Evolutionary conservation across 2,329 filamentous ascomycete genomes (phyloP), one percentile per base, ranked within the genome.

Genomic region (Chrysosporium keratinophilum): DNA sequence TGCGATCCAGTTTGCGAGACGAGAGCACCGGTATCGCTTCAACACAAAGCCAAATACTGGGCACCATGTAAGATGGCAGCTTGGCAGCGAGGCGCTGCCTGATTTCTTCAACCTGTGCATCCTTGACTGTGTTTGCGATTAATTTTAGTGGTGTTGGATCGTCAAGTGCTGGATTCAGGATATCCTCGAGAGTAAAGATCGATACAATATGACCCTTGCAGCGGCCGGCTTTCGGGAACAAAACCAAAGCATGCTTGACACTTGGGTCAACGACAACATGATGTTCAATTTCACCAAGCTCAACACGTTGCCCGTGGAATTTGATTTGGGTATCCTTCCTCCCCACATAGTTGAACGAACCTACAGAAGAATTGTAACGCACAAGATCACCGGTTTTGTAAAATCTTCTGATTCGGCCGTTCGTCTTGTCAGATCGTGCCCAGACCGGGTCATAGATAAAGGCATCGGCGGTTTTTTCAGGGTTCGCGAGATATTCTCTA

Each of bases 261-360:
- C 60, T 56, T 1, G 56, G 31, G 45, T 69, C 63, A 14, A 59
- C 60, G 28, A 56, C 63, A 11, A 71, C 57, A 34, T 66, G 70
- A 57, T 68, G 69, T 62, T 72, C 78, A 51, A 75, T 76, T 62
- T 75, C 76, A 10, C 70, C 75, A 49, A 82, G 71, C 66, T 83
- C 85, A 50, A 84, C 77, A 52, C 83, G 72, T 58, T 80, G 83
- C 23, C 85, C 86, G 10, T 76, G 74, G 28, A 86, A 69, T 67
- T 87, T 87, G 52, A 84, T 78, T 64, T 83, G 82, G n/a, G 77
- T 77, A 60, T 86, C 83, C 59, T 81, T 83, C 47, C 84, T 75
- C 14, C 82, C 81, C 39, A 83, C 55, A 56, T 68, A 71, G 11
- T 62, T 65, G n/a, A 71, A 57, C 2, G 67, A 64, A 23, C 69